Conservation (phyloP, 192 early-diverging fungal species). For the Entomortierella beljakovae region DNA sequence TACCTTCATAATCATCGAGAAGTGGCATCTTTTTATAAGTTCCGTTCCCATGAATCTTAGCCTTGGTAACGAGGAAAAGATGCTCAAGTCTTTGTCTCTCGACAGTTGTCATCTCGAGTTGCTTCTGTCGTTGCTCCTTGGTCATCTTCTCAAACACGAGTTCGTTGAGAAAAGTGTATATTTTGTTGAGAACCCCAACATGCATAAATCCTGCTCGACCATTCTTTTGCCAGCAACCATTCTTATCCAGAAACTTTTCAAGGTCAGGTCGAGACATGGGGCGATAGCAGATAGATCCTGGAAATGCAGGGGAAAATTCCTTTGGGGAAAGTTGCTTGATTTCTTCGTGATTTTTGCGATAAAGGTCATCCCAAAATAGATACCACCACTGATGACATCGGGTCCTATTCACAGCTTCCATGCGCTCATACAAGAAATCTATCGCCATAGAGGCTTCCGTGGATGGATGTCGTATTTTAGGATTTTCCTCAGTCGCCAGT, state of each 20-base stretch:
- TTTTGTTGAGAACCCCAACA: constrained; percentile 70
- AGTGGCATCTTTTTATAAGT: constrained; percentile 36
- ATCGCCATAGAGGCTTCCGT: constrained; percentile 30
- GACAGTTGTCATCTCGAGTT: constrained; percentile 40
- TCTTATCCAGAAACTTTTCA: constrained; percentile 63
- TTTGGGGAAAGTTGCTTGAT: constrained; percentile 58
- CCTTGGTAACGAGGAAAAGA: constrained; percentile 48
- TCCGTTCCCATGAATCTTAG: constrained; percentile 32
- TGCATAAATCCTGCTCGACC: constrained; percentile 68
- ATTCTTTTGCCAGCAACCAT: constrained; percentile 54
- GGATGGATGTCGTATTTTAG: constrained; percentile 29
- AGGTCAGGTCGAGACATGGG: constrained; percentile 66
- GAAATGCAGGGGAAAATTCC: constrained; percentile 74
- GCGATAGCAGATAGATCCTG: constrained; percentile 67
- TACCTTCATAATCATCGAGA: not conserved
- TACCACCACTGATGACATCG: constrained; percentile 70
- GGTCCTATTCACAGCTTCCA: constrained; percentile 47
- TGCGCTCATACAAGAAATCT: constrained; percentile 56
- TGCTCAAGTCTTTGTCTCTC: constrained; percentile 40
- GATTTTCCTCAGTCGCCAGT: constrained; percentile 52
- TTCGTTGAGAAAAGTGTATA: constrained; percentile 69
- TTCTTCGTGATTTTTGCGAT: constrained; percentile 64
- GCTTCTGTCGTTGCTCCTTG: constrained; percentile 26
- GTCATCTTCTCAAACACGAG: constrained; percentile 55
- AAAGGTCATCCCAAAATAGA: constrained; percentile 77